These are phyloP conservation scores for Pleurotus djamor DNA, from an alignment of 768 basidiomycete species.

Conservation along the genomic window DNA sequence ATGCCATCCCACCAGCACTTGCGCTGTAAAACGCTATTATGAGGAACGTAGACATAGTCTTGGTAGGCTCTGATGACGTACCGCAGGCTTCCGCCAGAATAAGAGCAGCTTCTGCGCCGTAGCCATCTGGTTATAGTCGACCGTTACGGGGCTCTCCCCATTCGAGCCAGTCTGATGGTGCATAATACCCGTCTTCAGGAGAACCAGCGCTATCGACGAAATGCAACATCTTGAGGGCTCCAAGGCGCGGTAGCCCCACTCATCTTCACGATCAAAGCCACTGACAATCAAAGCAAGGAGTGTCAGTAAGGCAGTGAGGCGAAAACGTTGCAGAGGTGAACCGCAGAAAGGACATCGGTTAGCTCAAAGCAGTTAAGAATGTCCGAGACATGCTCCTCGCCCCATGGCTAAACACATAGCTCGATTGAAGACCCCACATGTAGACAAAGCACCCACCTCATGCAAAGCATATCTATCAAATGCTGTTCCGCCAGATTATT, in stretches of 20 bases:
- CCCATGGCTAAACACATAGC: neutral
- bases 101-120: constrained; percentile 96
- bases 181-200: constrained; percentile 94
- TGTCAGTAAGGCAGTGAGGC: neutral
- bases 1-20: constrained; percentile 99
- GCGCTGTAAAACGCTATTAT: constrained; percentile 47
- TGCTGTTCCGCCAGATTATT: constrained; percentile 99
- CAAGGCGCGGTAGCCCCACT: constrained; percentile 95
- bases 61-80: constrained; percentile 39
- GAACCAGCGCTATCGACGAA: constrained; percentile 95
- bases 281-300: constrained; percentile 35
- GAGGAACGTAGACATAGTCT: constrained; percentile 5
- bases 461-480: constrained; percentile 99
- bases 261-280: constrained; percentile 96
- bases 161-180: constrained; percentile 52
- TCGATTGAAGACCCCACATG: neutral
- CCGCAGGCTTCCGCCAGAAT: constrained; percentile 99
- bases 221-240: constrained; percentile 98
- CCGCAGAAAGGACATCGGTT: neutral
- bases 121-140: constrained; percentile 92
- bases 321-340: constrained; percentile 5
- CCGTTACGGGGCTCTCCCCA: constrained; percentile 69
- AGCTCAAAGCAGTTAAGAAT: neutral
- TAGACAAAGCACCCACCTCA: constrained; percentile 65
- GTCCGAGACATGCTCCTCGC: neutral